Conservation (phyloP, 768 basidiomycete genomes). For the Pholiota microspora region DNA sequence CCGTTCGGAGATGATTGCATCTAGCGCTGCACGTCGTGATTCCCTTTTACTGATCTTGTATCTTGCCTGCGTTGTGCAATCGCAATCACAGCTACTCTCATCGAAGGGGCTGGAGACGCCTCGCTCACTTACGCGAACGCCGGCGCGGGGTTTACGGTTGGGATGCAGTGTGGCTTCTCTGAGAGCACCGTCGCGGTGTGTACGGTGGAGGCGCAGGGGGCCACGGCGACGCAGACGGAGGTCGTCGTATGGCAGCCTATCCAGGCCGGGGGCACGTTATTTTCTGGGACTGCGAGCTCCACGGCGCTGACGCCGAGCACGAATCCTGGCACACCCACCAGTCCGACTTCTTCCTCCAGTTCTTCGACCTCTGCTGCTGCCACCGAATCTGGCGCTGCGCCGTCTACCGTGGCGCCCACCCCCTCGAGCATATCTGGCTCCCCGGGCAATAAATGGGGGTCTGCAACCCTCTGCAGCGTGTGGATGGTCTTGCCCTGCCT, state of each 20-base stretch:
- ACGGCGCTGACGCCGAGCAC: background rate
- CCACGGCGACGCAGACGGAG: slow-evolving; percentile 26
- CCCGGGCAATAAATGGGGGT: background rate
- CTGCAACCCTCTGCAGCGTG: background rate
- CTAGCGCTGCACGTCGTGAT: background rate
- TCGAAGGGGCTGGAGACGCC: slow-evolving; percentile 39
- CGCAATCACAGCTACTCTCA: slow-evolving; percentile 36
- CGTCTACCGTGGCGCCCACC: background rate
- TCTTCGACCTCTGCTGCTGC: background rate
- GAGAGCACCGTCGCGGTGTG: slow-evolving; percentile 24
- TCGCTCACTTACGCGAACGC: slow-evolving; percentile 34
- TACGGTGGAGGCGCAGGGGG: slow-evolving; percentile 22
- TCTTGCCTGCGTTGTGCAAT: no score
- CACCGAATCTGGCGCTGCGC: background rate
- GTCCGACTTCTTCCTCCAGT: background rate
- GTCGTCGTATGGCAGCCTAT: slow-evolving; percentile 17
- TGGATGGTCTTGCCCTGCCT: background rate
- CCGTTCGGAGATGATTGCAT: background rate
- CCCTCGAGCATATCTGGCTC: background rate
- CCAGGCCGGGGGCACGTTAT: slow-evolving; percentile 7
- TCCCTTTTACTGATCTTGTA: no score
- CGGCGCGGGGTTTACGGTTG: slow-evolving; percentile 22
- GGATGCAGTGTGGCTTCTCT: slow-evolving; percentile 22
- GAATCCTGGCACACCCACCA: background rate
- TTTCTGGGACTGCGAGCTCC: background rate